phyloP scores from a whole-genome alignment of 169 alveolate species.

The Plasmodium gonderi region DNA sequence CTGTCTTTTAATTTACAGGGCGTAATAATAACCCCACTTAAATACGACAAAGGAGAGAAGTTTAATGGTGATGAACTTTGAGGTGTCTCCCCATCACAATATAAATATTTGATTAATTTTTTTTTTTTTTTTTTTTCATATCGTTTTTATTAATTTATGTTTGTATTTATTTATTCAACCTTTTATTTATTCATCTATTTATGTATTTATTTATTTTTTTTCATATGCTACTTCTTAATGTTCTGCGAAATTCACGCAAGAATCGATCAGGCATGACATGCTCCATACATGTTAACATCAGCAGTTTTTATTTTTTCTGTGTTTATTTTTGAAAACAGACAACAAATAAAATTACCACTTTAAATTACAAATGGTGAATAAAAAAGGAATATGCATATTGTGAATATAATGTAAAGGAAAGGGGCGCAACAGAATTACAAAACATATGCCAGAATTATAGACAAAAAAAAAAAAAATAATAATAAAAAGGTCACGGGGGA shows the following conservation, averaged over 20 bases:
- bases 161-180: background rate
- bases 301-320: background rate
- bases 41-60: background rate
- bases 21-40: conserved; percentile 19
- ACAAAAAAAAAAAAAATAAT: no score
- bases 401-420: background rate
- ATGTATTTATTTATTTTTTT: background rate
- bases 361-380: background rate
- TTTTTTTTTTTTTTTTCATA: background rate
- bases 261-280: background rate
- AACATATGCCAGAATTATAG: background rate
- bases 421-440: background rate
- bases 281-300: background rate
- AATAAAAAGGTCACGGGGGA: no score
- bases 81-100: no score
- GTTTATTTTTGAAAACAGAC: background rate
- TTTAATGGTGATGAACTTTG: conserved; percentile 41
- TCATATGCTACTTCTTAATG: background rate
- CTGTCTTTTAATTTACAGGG: conserved; percentile 13
- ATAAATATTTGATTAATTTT: no score
- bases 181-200: background rate
- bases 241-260: background rate
- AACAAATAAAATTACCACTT: background rate
- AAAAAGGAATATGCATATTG: no score
- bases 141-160: background rate